Base-by-base conservation (phyloP, 2,329 filamentous ascomycete species). In the Setomelanomma holmii region DNA sequence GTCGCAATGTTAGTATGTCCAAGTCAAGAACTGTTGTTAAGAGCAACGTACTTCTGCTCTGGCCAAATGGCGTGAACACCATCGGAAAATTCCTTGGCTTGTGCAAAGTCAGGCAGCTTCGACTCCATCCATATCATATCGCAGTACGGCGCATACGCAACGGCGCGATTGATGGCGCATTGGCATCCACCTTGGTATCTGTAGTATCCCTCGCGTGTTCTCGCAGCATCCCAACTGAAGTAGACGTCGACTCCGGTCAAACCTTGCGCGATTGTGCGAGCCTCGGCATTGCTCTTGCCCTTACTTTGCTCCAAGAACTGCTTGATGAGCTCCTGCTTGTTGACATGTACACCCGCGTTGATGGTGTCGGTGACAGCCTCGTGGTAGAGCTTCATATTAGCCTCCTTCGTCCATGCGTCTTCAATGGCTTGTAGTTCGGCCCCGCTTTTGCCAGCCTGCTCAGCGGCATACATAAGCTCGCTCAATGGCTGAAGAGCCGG, bases 71-170 rank as follows among this genome's bases (percentile, higher is more conserved):
- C 89, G 77, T 98, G 95, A 35, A 99, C 93, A 43, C 95, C 93
- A 38, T 90, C 84, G 24, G 95, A 93, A 67, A 99, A 99, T 72
- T 97, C 89, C 80, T 91, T 86, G 20, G 95, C 95, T 80, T 98
- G 95, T 43, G 83, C 83, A 75, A 83, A 98, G 75, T 98, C 93
- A 40, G 95, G 95, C 63, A 96, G 82, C 80, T 96, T 97, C 80
- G 89, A 93, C 85, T 99, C 95, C 95, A 99, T 99, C 95, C 95
- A 99, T 77, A 99, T 96, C 75, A 96, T 87, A 71, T 98, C 93
- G 58, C 89, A 89, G 79, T 96, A 96, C 2, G 95, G 93, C 0
- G 91, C 93, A 72, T 96, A 98, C 5, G 93, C 91, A 52, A 96
- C 80, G 27, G 93, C 93, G 41, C 93, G 87, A 82, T 95, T 96